These are phyloP conservation scores for Flueggea neowawraea DNA, from an alignment of 441 rosid species.

Conservation along the genomic window DNA sequence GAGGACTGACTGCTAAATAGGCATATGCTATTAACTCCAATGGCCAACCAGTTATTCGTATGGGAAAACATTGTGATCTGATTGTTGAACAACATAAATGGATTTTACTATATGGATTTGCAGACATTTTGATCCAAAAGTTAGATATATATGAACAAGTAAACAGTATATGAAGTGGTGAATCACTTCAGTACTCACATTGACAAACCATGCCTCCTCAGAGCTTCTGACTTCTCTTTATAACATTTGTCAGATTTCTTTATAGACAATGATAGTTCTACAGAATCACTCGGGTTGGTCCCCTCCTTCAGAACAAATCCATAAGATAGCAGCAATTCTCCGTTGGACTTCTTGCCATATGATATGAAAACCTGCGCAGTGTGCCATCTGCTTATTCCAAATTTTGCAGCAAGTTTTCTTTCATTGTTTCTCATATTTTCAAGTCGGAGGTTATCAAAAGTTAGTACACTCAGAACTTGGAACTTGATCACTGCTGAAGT, in stretches of 20 bases:
- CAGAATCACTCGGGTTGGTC: constrained; percentile 89
- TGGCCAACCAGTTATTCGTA: constrained; percentile 94
- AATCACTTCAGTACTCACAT: constrained; percentile 37
- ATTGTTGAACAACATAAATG: constrained; percentile 1
- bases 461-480: no score
- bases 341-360: constrained; percentile 91
- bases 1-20: constrained; percentile 83
- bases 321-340: constrained; percentile 88
- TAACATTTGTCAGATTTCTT: constrained; percentile 77
- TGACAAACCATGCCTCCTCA: constrained; percentile 80
- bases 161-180: no score
- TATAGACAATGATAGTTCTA: constrained; percentile 67
- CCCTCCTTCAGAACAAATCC: constrained; percentile 98
- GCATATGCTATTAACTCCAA: constrained; percentile 89
- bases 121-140: neutral
- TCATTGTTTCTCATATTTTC: no score
- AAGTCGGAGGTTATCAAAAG: no score
- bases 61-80: constrained; percentile 85
- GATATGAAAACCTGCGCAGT: constrained; percentile 94
- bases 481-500: no score
- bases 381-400: neutral
- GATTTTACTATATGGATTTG: neutral
- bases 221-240: constrained; percentile 72
- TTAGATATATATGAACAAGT: no score
- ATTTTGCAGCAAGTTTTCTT: neutral